Evolutionary conservation across 2,329 filamentous ascomycete species (phyloP).

Genomic region (Diplodia corticola): DNA sequence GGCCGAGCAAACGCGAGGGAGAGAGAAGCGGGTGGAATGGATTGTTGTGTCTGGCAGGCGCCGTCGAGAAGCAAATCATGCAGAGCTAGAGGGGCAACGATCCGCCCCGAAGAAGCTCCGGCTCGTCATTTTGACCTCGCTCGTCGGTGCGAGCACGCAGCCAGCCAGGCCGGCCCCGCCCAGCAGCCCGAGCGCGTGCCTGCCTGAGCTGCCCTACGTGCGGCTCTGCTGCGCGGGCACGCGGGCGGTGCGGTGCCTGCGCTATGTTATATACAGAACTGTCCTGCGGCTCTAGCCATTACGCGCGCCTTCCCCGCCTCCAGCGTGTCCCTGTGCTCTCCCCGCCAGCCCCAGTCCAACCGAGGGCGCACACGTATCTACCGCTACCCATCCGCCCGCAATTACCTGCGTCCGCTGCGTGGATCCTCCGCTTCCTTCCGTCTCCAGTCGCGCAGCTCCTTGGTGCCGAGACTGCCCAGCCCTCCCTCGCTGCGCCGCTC

Average conservation of each 20-base stretch:
- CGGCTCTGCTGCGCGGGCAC: not conserved
- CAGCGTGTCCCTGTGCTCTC: conserved; percentile 5
- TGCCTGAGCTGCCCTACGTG: not conserved
- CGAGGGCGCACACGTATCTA: conserved; percentile 9
- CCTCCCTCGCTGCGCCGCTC: conserved; percentile 78
- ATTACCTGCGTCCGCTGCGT: conserved; percentile 54
- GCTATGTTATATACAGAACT: conserved; percentile 3
- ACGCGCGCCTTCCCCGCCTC: not conserved
- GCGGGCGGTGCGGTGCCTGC: not conserved
- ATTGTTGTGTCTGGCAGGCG: conserved; percentile 21
- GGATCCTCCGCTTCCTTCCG: conserved; percentile 80
- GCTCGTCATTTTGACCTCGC: conserved; percentile 6
- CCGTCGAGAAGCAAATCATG: conserved; percentile 22
- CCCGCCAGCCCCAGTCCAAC: conserved; percentile 11
- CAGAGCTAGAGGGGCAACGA: conserved; percentile 19
- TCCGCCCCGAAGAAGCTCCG: not conserved
- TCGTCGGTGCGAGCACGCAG: not conserved
- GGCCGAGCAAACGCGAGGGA: conserved; percentile 9
- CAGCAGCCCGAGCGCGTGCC: conserved; percentile 12
- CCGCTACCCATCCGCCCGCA: not conserved
- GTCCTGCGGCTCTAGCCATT: not conserved
- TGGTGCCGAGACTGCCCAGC: conserved; percentile 83
- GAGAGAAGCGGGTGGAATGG: conserved; percentile 19
- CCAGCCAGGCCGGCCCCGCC: not conserved
- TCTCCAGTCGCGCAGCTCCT: conserved; percentile 84